A percentile compares a stretch with the other conserved stretches of the same genome.
These are phyloP conservation scores for Penicillium daleae DNA, from an alignment of 495 filamentous ascomycete species.

Conservation along the genomic window DNA sequence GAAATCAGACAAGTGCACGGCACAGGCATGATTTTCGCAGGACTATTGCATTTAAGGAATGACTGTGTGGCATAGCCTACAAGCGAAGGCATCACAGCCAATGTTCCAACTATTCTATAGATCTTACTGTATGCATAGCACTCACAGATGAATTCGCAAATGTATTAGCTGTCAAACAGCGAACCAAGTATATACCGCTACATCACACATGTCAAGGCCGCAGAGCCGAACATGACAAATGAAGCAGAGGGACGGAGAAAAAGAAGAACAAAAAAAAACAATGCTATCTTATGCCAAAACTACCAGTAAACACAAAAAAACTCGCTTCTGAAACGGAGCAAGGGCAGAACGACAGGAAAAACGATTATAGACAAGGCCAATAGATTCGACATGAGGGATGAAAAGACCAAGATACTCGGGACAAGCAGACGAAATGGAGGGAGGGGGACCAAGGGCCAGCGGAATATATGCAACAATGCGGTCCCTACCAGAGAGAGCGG, in stretches of 20 bases:
- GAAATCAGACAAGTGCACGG: no score
- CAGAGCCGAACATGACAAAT: constrained; percentile 7
- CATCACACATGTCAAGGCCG: constrained; percentile 15
- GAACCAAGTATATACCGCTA: constrained; percentile 25
- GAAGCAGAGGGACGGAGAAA: constrained; percentile 1
- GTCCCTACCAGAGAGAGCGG: constrained; percentile 13
- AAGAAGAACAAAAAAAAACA: constrained; percentile 21
- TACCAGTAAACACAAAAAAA: constrained; percentile 25
- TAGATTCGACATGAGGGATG: constrained; percentile 28
- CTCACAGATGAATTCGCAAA: constrained; percentile 13
- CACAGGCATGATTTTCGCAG: no score
- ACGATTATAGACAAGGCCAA: constrained; percentile 39
- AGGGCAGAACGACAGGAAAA: constrained; percentile 26
- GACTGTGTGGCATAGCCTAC: no score
- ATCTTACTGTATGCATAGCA: not conserved
- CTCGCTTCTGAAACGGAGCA: constrained; percentile 39
- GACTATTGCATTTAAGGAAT: not conserved
- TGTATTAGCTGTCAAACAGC: constrained; percentile 22
- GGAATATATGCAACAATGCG: constrained; percentile 38
- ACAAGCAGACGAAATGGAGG: constrained; percentile 1
- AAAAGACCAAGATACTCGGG: constrained; percentile 25
- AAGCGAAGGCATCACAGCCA: not conserved
- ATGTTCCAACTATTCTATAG: no score
- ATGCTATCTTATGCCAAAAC: constrained; percentile 41
- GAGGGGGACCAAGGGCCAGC: constrained; percentile 19